These are phyloP conservation scores for Juncus effusus DNA, from an alignment of 176 grass and related monocot species.

Conservation along the genomic window DNA sequence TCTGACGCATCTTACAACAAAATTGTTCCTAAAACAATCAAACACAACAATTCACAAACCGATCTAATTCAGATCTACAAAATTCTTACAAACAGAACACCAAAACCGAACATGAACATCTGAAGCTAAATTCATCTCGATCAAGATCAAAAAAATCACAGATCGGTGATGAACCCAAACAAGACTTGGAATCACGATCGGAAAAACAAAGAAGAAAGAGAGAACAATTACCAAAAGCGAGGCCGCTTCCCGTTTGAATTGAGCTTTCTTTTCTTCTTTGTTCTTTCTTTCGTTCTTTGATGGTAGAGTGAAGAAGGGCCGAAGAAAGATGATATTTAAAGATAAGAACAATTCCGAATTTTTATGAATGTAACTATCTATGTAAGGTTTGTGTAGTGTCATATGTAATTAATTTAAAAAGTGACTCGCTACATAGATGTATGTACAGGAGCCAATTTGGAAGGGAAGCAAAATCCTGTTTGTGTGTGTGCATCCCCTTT, in stretches of 20 bases:
- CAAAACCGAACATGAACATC: background rate
- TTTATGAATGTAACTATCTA: background rate
- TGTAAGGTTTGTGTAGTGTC: background rate
- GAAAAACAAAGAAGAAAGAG: background rate
- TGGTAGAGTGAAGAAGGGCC: no score
- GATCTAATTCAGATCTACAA: constrained; percentile 13
- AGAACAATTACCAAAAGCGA: background rate
- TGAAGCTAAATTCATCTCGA: background rate
- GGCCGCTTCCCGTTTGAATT: background rate
- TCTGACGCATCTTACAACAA: background rate
- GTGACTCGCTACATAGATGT: background rate
- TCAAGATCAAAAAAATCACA: background rate
- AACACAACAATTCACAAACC: constrained; percentile 10
- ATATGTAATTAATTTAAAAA: background rate
- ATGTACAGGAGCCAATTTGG: no score
- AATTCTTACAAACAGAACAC: background rate
- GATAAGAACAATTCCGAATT: background rate
- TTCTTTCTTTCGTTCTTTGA: no score
- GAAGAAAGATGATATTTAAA: background rate
- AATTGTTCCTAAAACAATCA: no score
- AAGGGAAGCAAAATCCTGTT: background rate
- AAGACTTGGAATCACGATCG: no score
- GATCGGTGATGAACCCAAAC: background rate
- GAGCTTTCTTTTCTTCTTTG: no score
- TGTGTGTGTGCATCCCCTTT: background rate